Evolutionary conservation across 2,329 filamentous ascomycete genomes (phyloP).

Genomic region (Exserohilum rostratum): DNA sequence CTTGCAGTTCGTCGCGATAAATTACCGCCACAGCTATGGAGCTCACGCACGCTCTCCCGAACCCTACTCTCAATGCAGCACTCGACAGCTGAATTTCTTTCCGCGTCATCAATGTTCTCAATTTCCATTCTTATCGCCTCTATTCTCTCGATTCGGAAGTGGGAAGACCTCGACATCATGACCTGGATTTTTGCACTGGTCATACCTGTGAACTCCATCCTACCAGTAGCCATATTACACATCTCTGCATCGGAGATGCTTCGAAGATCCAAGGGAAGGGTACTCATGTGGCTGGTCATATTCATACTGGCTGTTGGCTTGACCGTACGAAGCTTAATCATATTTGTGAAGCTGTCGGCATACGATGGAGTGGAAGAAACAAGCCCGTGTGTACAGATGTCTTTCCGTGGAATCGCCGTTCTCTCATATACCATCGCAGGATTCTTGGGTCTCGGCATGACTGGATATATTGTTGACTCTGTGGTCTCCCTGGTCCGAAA

Average conservation of each 20-base stretch:
- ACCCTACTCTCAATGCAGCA: background rate
- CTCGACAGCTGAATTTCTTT: background rate
- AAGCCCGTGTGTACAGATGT: background rate
- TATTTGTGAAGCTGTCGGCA: background rate
- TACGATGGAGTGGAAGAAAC: background rate
- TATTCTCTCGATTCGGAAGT: background rate
- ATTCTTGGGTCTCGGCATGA: background rate
- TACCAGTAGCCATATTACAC: background rate
- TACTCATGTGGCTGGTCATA: background rate
- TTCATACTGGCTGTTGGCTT: background rate
- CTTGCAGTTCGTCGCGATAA: background rate
- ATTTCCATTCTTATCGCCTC: background rate
- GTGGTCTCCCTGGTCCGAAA: background rate
- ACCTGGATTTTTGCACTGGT: background rate
- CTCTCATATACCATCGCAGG: background rate
- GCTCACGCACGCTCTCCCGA: background rate
- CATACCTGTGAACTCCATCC: background rate
- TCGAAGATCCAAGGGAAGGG: background rate
- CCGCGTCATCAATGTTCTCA: background rate
- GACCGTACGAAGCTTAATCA: background rate
- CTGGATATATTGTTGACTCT: background rate
- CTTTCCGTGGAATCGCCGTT: background rate
- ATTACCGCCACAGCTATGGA: background rate
- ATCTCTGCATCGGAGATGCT: background rate
- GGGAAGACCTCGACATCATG: background rate